These are phyloP conservation scores for Leccinum pseudoinsigne DNA, from an alignment of 1,284 basidiomycete species.

Conservation along the genomic window DNA sequence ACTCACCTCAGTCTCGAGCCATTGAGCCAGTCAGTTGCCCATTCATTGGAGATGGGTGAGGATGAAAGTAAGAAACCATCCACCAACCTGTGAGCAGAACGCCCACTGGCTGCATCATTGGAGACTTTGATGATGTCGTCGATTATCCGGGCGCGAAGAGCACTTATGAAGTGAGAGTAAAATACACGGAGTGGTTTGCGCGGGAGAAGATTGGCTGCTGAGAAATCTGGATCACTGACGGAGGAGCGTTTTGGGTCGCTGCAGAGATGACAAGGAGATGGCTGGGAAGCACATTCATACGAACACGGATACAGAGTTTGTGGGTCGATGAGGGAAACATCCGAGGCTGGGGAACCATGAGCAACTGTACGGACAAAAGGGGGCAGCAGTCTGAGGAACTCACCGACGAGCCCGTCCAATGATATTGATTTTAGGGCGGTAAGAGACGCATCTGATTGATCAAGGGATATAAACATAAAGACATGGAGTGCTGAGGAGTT, in stretches of 20 bases:
- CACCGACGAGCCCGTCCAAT: conserved; percentile 52
- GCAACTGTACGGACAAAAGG: not conserved
- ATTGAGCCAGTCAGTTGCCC: conserved; percentile 64
- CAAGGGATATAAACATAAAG: conserved; percentile 49
- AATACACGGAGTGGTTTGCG: conserved; percentile 45
- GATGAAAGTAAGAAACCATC: conserved; percentile 61
- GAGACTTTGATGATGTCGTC: conserved; percentile 52
- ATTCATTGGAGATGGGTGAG: conserved; percentile 46
- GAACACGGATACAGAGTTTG: conserved; percentile 56
- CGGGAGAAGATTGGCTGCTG: conserved; percentile 40
- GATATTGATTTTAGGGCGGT: conserved; percentile 35
- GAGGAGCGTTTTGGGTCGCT: conserved; percentile 26
- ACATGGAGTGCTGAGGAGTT: conserved; percentile 48
- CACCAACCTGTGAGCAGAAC: conserved; percentile 45
- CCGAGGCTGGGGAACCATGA: conserved; percentile 33
- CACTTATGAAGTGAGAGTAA: conserved; percentile 45
- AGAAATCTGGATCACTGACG: conserved; percentile 19
- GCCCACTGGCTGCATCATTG: conserved; percentile 23
- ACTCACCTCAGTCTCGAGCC: conserved; percentile 46
- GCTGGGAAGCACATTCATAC: conserved; percentile 40
- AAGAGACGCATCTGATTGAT: conserved; percentile 31
- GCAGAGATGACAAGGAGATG: conserved; percentile 46
- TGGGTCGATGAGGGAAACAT: conserved; percentile 43
- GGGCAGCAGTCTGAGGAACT: conserved; percentile 26
- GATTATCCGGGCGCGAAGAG: conserved; percentile 50